Evolutionary conservation across 257 asterid genomes (phyloP), one percentile per base, ranked within the genome.

Genomic region (Lithospermum erythrorhizon): DNA sequence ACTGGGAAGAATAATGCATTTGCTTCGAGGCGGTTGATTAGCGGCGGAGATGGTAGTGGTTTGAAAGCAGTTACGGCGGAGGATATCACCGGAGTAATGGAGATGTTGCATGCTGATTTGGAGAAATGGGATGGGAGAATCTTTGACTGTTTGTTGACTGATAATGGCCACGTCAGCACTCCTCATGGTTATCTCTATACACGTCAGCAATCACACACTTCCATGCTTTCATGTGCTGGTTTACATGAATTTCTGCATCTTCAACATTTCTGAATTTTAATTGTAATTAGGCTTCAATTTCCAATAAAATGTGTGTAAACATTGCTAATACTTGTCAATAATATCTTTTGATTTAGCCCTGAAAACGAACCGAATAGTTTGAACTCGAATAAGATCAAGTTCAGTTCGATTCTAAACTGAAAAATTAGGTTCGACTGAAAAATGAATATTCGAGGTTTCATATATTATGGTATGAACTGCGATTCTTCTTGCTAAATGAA

Each of bases 1-100:
- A 62, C 73, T 5, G 69, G 67, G 55, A 63, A 62, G 13, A 69
- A 71, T 25, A 63, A 63, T 67, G 66, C 65, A 10, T 37, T 41
- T 63, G n/a, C 65, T 30, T 64, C 22, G 21, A 48, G 70, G 0
- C 68, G 70, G 45, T 47, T 65, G 13, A 27, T 10, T 3, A 1
- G 19, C 21, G 45, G 30, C 21, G 58, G 57, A 53, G 35, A 18
- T 13, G 2, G 11, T 9, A 45, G 61, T 23, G 24, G 19, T 16
- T 14, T 35, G 11, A 59, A 61, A 13, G 45, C 57, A 6, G 21
- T 54, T 13, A 27, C 65, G 51, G 45, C 68, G 9, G 63, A 57
- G 15, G 61, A 49, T 20, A 48, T 49, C 32, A 19, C 48, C 2
- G 75, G 55, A 52, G 58, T 58, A 19, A 27, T 35, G 58, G 79